A percentile compares a stretch with the other conserved stretches of the same genome.
These are phyloP conservation scores for Amanita polypyramis DNA, from an alignment of 768 basidiomycete species.

Conservation along the genomic window DNA sequence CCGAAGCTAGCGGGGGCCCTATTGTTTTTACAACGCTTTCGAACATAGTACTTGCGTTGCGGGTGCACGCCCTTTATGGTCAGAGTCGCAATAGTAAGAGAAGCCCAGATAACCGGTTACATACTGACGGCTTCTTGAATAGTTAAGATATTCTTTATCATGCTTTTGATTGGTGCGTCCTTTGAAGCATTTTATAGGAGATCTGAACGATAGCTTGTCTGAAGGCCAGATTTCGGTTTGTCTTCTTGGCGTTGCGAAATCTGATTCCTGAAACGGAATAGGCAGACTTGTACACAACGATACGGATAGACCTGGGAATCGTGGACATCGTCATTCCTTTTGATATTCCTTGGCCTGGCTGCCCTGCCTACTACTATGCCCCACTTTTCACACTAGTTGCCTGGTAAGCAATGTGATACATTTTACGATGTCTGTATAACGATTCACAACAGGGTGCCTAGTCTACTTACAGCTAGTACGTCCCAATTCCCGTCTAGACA, in stretches of 20 bases:
- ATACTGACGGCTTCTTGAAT: neutral
- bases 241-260: neutral
- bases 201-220: neutral
- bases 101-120: neutral
- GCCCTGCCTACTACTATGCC: neutral
- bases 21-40: neutral
- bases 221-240: neutral
- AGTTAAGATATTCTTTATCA: neutral
- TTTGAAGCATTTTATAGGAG: neutral
- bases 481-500: no score
- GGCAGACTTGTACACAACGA: neutral
- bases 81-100: neutral
- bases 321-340: neutral
- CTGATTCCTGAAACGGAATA: neutral
- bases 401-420: neutral
- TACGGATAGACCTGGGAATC: neutral
- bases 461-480: neutral
- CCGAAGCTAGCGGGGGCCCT: neutral
- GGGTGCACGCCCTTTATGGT: neutral
- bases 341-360: neutral
- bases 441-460: neutral
- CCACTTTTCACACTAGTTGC: neutral
- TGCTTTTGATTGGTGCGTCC: neutral
- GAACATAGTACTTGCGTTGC: neutral
- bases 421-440: neutral